phyloP scores from a whole-genome alignment of 306 rosid species.

The Canavalia ensiformis region DNA sequence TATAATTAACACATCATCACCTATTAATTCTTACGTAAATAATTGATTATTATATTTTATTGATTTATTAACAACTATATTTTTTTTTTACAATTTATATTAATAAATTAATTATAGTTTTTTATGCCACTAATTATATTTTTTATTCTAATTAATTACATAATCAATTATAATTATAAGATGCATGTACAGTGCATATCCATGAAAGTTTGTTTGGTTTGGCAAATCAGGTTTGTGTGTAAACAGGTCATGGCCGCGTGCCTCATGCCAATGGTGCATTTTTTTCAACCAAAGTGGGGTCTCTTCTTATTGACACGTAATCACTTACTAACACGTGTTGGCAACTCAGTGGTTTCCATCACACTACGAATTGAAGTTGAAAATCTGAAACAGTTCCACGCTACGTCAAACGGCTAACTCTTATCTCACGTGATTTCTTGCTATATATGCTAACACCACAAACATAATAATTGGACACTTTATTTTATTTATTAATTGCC shows the following conservation, averaged over 20 bases:
- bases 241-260: conserved; percentile 25
- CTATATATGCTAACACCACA: neutral
- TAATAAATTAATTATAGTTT: too few species aligned
- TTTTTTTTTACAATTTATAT: too few species aligned
- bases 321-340: conserved; percentile 40
- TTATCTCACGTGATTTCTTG: conserved; percentile 45
- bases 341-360: neutral
- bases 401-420: conserved; percentile 43
- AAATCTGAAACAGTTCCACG: conserved; percentile 40
- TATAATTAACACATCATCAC: too few species aligned
- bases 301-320: conserved; percentile 37
- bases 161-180: too few species aligned
- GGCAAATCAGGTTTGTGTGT: conserved; percentile 4
- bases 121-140: too few species aligned
- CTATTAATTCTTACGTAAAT: too few species aligned
- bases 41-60: too few species aligned
- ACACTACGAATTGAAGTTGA: conserved; percentile 10
- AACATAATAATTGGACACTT: neutral
- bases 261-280: neutral
- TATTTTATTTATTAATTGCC: too few species aligned
- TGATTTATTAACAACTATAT: too few species aligned
- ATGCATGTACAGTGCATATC: too few species aligned
- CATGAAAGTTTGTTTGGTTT: too few species aligned
- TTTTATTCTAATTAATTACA: too few species aligned
- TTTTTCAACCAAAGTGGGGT: neutral